Percentiles rank a stretch among this genome's conserved stretches.
phyloP scores from a whole-genome alignment of 306 rosid genomes.

The Pachyrhizus erosus region DNA sequence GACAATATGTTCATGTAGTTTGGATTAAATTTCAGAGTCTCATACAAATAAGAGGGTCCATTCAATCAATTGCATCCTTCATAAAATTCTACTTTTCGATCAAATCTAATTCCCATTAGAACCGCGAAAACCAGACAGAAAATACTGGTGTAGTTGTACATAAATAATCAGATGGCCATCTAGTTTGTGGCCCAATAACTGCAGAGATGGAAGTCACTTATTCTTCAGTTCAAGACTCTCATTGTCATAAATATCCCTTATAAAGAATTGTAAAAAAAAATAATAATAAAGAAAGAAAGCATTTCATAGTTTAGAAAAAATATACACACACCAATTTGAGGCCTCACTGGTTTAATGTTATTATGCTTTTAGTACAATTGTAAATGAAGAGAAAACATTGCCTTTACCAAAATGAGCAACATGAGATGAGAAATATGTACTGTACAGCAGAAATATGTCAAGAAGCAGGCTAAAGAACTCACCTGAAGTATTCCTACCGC shows the following conservation, averaged over 20 bases:
- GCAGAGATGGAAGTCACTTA: background rate
- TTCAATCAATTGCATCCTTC: background rate
- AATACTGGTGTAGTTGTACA: background rate
- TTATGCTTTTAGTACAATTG: background rate
- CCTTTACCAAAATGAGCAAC: slow-evolving; percentile 21
- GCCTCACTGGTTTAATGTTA: slow-evolving; percentile 3
- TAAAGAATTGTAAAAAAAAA: slow-evolving; percentile 9
- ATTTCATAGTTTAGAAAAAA: slow-evolving; percentile 1
- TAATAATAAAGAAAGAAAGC: background rate
- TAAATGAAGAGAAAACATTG: slow-evolving; percentile 14
- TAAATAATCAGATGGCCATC: background rate
- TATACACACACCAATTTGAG: slow-evolving; percentile 16
- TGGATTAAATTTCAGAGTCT: slow-evolving; percentile 26
- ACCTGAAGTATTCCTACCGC: slow-evolving; percentile 97
- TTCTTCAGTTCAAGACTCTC: slow-evolving; percentile 21
- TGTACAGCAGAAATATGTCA: background rate
- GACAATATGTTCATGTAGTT: background rate
- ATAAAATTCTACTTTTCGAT: background rate
- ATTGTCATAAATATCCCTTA: slow-evolving; percentile 20
- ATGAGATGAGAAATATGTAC: background rate
- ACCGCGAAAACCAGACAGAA: slow-evolving; percentile 18
- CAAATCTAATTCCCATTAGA: background rate
- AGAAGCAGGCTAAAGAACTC: slow-evolving; percentile 33
- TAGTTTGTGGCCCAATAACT: slow-evolving; percentile 7
- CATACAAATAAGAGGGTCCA: background rate